Evolutionary conservation across 768 basidiomycete genomes (phyloP).

Genomic region (Pulveroboletus sp.): DNA sequence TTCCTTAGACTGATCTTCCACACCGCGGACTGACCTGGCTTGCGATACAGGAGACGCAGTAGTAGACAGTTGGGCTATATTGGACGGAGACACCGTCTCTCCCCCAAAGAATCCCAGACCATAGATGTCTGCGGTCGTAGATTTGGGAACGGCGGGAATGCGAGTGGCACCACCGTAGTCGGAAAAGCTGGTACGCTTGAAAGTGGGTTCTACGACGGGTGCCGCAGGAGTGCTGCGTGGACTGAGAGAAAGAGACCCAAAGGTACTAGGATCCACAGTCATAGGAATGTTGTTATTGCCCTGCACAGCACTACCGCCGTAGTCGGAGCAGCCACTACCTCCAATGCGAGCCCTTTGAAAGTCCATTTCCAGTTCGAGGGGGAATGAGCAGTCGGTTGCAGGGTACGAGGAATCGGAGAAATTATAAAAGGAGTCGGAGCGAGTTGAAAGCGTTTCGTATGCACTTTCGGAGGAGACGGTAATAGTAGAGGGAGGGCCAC

Average conservation of each 20-base stretch:
- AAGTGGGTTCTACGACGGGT: slow-evolving; percentile 24
- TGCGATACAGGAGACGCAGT: slow-evolving; percentile 40
- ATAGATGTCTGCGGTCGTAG: slow-evolving; percentile 48
- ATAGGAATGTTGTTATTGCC: slow-evolving; percentile 36
- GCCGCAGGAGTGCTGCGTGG: slow-evolving; percentile 48
- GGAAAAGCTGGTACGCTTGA: slow-evolving; percentile 54
- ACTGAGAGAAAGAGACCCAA: slow-evolving; percentile 54
- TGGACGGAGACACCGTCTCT: slow-evolving; percentile 53
- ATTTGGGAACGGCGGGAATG: slow-evolving; percentile 45
- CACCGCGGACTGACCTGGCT: slow-evolving; percentile 34
- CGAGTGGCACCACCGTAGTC: slow-evolving; percentile 60
- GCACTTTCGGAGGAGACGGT: slow-evolving; percentile 76
- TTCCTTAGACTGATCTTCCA: slow-evolving; percentile 45
- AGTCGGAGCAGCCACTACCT: slow-evolving; percentile 49
- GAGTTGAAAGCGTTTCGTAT: slow-evolving; percentile 64
- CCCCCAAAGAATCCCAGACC: slow-evolving; percentile 30
- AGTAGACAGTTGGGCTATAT: slow-evolving; percentile 47
- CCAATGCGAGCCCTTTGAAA: slow-evolving; percentile 57
- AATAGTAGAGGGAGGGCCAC: slow-evolving; percentile 73
- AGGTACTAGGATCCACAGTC: slow-evolving; percentile 54
- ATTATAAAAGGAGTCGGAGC: slow-evolving; percentile 69
- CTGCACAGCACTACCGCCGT: slow-evolving; percentile 39
- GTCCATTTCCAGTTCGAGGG: slow-evolving; percentile 69
- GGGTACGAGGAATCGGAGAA: slow-evolving; percentile 52
- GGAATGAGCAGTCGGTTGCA: slow-evolving; percentile 51